Evolutionary conservation across 495 filamentous ascomycete species (phyloP), one percentile per base, ranked within the genome.

Genomic region (Penicillium flavigenum): DNA sequence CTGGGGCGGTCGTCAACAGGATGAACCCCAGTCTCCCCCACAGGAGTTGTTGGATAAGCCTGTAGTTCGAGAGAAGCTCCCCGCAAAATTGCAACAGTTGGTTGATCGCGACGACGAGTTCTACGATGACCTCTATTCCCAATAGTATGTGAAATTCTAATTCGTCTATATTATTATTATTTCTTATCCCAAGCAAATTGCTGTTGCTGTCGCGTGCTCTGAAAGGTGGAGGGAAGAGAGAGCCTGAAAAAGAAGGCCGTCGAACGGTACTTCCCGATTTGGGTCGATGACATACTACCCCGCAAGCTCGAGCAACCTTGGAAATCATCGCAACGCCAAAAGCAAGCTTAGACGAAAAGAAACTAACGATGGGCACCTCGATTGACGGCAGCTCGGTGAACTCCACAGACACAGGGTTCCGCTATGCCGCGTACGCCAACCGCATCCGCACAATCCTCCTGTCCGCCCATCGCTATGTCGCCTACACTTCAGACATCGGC

Each of bases 401-500:
- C 58, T 87, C 91, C 7, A 98, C 91, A 42, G 88, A 96, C 47
- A 88, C 87, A 59, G 84, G 85, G 60, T 76, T 91, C 68, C 90
- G 94, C 61, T 98, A 96, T 72, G 94, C 93, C 47, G 94, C 89
- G 63, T 98, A 98, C 76, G 90, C 90, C 49, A 84, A 85, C 61
- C 85, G 92, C 54, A 73, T 92, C 59, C 88, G 91, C 59, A 98
- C 93, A 17, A 88, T 97, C 66, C 85, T 98, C 62, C 81, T 91
- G 65, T 87, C 88, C 42, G 91, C 92, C 27, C 94, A 98, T 68
- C 88, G 94, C 66, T 98, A 98, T 71, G 90, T 98, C 57, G 94
- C 94, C 60, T 98, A 98, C 76, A 98, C 94, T 14, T 93, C 89
- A 32, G 94, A 98, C 70, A 91, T 98, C 43, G 94, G 94, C 69